These are phyloP conservation scores for Diaporthe vaccinii DNA, from an alignment of 2,329 filamentous ascomycete species.

Conservation along the genomic window DNA sequence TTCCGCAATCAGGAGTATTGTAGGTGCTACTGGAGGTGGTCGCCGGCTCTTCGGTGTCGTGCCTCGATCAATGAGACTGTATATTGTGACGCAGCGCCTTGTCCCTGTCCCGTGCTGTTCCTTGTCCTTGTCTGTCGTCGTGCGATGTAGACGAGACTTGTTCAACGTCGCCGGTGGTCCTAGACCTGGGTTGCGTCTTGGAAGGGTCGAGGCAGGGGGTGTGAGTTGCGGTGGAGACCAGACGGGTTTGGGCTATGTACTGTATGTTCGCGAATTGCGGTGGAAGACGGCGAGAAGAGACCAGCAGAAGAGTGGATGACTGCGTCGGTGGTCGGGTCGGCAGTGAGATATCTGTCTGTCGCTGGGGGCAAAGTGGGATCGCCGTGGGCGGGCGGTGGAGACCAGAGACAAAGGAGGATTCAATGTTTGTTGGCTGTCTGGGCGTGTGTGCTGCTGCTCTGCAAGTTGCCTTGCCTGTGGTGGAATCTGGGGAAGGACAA, in stretches of 20 bases:
- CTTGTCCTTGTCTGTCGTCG: background rate
- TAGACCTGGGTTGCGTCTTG: background rate
- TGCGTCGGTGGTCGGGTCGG: constrained; percentile 29
- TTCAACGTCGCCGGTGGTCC: background rate
- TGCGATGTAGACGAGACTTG: constrained; percentile 15
- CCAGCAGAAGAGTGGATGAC: constrained; percentile 16
- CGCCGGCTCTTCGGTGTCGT: constrained; percentile 1
- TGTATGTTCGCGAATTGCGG: background rate
- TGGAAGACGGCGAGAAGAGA: constrained; percentile 24
- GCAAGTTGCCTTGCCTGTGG: background rate
- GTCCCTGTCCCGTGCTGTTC: constrained; percentile 2
- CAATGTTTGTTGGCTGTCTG: background rate
- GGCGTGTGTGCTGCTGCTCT: background rate
- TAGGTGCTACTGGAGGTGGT: background rate
- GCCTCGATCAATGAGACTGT: constrained; percentile 1
- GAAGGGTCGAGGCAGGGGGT: constrained; percentile 1
- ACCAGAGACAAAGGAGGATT: constrained; percentile 24
- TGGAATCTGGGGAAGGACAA: constrained; percentile 20
- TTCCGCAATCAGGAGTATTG: constrained; percentile 38
- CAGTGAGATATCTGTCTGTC: background rate
- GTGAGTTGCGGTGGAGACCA: constrained; percentile 7
- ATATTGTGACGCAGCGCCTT: background rate
- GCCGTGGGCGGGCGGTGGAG: background rate
- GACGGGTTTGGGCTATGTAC: background rate
- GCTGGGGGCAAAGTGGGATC: background rate